Evolutionary conservation across 2,329 filamentous ascomycete genomes (phyloP).

Genomic region (Claviceps monticola): DNA sequence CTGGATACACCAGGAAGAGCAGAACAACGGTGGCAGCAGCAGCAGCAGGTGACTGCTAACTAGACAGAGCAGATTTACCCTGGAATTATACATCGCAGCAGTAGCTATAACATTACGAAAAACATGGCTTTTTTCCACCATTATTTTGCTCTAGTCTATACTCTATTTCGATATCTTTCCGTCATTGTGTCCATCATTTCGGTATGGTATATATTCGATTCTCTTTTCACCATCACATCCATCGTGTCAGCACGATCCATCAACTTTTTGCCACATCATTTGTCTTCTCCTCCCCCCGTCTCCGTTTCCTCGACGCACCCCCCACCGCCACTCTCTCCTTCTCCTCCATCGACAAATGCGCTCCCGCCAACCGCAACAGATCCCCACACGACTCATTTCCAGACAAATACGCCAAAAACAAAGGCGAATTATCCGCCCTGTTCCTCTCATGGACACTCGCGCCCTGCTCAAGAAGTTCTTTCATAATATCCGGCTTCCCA

Average conservation of each 20-base stretch:
- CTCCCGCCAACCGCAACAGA: conserved; percentile 44
- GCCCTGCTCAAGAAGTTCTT: conserved; percentile 44
- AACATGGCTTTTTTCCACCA: conserved; percentile 1
- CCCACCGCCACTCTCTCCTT: conserved; percentile 17
- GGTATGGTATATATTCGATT: too few species aligned
- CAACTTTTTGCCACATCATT: too few species aligned
- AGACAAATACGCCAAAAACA: conserved; percentile 47
- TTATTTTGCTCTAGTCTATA: not conserved
- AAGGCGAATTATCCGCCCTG: conserved; percentile 49
- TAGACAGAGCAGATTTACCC: not conserved
- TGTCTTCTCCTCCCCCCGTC: too few species aligned
- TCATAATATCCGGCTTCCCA: conserved; percentile 39
- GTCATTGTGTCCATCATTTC: conserved; percentile 22
- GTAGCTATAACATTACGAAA: not conserved
- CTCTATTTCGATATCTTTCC: not conserved
- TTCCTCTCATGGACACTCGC: conserved; percentile 56
- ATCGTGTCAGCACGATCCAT: too few species aligned
- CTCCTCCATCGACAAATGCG: conserved; percentile 36
- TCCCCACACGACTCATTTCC: conserved; percentile 39
- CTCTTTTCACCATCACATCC: too few species aligned
- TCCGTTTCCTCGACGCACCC: too few species aligned
- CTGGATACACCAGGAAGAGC: conserved; percentile 6
- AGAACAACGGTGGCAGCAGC: not conserved
- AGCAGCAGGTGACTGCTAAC: not conserved
- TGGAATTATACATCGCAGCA: not conserved